Evolutionary conservation across 192 early-diverging fungal genomes (phyloP).

Genomic region (Umbelopsis isabellina): DNA sequence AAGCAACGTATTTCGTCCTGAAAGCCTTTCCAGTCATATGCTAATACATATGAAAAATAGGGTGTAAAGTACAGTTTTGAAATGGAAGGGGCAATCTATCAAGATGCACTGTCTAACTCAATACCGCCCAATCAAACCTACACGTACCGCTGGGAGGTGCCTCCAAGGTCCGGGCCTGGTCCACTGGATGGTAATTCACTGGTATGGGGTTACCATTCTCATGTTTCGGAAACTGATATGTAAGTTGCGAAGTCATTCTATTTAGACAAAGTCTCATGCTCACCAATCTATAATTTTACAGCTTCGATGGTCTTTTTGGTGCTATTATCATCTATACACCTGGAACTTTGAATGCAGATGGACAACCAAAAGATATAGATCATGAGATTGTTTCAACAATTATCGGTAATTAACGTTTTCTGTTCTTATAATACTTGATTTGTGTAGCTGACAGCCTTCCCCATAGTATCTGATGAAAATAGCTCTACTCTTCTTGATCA

Average conservation of each 20-base stretch:
- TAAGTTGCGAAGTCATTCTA: conserved; percentile 5
- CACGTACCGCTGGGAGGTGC: conserved; percentile 30
- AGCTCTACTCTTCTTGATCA: conserved; percentile 25
- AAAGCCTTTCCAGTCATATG: background rate
- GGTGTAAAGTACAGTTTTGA: conserved; percentile 41
- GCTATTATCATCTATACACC: conserved; percentile 36
- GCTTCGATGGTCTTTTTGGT: conserved; percentile 38
- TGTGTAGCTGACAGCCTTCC: background rate
- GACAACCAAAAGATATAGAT: background rate
- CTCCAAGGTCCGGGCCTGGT: conserved; percentile 39
- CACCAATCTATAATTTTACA: background rate
- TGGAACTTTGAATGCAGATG: conserved; percentile 8
- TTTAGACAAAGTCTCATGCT: background rate
- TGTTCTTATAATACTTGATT: background rate
- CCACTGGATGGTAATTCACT: conserved; percentile 37
- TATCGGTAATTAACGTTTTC: conserved; percentile 21
- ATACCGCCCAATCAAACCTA: conserved; percentile 22
- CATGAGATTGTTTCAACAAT: conserved; percentile 34
- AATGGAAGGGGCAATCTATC: conserved; percentile 43
- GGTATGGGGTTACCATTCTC: conserved; percentile 44
- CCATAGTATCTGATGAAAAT: conserved; percentile 33
- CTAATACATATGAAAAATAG: conserved; percentile 29
- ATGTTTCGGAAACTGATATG: conserved; percentile 37
- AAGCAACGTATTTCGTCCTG: background rate
- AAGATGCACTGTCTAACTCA: conserved; percentile 20